phyloP scores from a whole-genome alignment of 768 basidiomycete genomes.

The Russula abietina region DNA sequence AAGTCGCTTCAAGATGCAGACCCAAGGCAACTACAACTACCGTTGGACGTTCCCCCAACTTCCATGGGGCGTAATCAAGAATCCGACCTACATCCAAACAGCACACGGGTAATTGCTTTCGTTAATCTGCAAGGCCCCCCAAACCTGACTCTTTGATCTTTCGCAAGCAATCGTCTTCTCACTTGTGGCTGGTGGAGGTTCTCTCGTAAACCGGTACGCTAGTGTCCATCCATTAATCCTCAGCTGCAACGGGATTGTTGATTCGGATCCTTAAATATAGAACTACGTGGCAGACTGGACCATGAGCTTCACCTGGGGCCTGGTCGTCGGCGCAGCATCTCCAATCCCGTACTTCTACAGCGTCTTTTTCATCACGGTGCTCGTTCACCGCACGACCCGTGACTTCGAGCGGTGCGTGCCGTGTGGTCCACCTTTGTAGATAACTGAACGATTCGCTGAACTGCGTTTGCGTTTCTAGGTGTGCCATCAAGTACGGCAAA shows the following conservation, averaged over 20 bases:
- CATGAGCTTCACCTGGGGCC: slow-evolving; percentile 82
- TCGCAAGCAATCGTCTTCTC: slow-evolving; percentile 76
- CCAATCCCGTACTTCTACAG: slow-evolving; percentile 96
- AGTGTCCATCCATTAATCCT: background rate
- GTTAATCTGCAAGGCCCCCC: background rate
- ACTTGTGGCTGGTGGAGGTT: slow-evolving; percentile 93
- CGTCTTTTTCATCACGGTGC: slow-evolving; percentile 89
- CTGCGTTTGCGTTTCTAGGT: slow-evolving; percentile 34
- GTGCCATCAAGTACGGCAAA: slow-evolving; percentile 86
- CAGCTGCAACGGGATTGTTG: background rate
- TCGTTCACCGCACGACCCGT: slow-evolving; percentile 84
- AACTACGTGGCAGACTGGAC: slow-evolving; percentile 95
- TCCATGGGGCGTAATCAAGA: slow-evolving; percentile 71
- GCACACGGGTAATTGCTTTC: slow-evolving; percentile 63
- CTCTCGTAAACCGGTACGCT: slow-evolving; percentile 85
- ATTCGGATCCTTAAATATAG: slow-evolving; percentile 31
- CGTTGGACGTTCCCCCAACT: slow-evolving; percentile 93
- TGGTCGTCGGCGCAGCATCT: slow-evolving; percentile 63
- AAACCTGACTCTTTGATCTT: background rate
- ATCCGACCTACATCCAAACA: slow-evolving; percentile 90
- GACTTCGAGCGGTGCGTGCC: slow-evolving; percentile 81
- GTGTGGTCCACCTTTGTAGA: background rate
- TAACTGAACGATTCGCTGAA: background rate
- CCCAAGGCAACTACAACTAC: slow-evolving; percentile 77
- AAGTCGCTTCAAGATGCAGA: slow-evolving; percentile 96